Evolutionary conservation across 2,329 filamentous ascomycete species (phyloP).

Genomic region (Dactylonectria estremocensis): DNA sequence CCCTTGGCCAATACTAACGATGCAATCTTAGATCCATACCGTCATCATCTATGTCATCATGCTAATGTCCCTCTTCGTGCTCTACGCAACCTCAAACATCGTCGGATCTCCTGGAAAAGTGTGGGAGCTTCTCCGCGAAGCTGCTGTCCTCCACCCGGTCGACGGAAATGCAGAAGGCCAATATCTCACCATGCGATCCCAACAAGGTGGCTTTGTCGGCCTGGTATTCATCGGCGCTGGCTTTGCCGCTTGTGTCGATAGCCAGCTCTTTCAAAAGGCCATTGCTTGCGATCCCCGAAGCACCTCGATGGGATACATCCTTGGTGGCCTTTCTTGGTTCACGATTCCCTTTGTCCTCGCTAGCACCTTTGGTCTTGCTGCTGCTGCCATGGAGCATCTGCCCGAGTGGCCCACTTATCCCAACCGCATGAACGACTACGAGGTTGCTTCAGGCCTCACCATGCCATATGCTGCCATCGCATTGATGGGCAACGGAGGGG

Average conservation of each 20-base stretch:
- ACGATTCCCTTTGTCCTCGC: slow-evolving; percentile 89
- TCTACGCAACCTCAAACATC: slow-evolving; percentile 23
- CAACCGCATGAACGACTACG: slow-evolving; percentile 76
- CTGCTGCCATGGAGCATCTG: slow-evolving; percentile 81
- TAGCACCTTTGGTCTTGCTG: slow-evolving; percentile 86
- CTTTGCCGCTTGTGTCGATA: slow-evolving; percentile 22
- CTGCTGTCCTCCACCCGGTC: slow-evolving; percentile 20
- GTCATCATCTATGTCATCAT: slow-evolving; percentile 30
- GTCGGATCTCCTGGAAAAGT: slow-evolving; percentile 20
- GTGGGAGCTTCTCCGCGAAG: slow-evolving; percentile 26
- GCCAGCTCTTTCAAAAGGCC: slow-evolving; percentile 68
- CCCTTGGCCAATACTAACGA: neutral
- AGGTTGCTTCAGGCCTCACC: slow-evolving; percentile 85
- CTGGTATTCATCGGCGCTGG: slow-evolving; percentile 27
- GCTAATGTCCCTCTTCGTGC: slow-evolving; percentile 25
- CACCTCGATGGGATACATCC: slow-evolving; percentile 87
- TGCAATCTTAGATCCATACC: slow-evolving; percentile 7
- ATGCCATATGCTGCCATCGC: slow-evolving; percentile 86
- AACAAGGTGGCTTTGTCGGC: slow-evolving; percentile 24
- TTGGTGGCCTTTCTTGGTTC: slow-evolving; percentile 88
- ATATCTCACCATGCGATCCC: slow-evolving; percentile 28
- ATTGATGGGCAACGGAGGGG: slow-evolving; percentile 83
- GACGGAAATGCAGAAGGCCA: slow-evolving; percentile 20
- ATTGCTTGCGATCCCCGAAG: slow-evolving; percentile 87
- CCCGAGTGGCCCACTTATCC: slow-evolving; percentile 80